Base-by-base conservation (phyloP, 305 asterid species). In the Fraxinus sp. region DNA sequence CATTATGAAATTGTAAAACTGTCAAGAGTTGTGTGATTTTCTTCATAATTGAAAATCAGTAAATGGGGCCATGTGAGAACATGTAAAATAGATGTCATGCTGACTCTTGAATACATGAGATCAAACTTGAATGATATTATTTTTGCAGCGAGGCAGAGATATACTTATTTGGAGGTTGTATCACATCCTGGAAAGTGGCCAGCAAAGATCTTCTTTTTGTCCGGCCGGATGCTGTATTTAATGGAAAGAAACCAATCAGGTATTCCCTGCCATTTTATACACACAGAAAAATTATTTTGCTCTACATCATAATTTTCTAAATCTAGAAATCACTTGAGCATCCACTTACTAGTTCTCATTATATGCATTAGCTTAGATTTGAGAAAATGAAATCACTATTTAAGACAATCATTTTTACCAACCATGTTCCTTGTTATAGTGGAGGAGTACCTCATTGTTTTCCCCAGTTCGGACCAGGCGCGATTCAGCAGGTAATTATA, bases 391-490 rank as follows among this genome's bases (percentile, higher is more conserved):
- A 13, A 78, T 55, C 68, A 76, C 81, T 80, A 75, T 77, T 86
- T 26, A 41, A 75, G 82, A 78, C 24, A 37, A 46, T 81, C 80
- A 35, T 9, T 71, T 43, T 87, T 79, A 28, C 87, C 84, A 85
- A 85, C 84, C 43, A 64, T 64, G 85, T 24, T 81, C 73, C 49
- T 81, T 83, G 86, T 75, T 55, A 84, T 81, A 96, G 99, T 89
- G 99, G 98, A 84, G 99, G 98, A 87, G 88, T 96, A 83, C 99
- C 99, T 22, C 98, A 96, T 84, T 96, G 99, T 86, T 96, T 96
- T 89, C 99, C 99, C 22, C 99, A 96, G 89, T 96, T 96, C 87
- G 99, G 99, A 81, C 99, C 99, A 43, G 99, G 99, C 22, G 79
- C 87, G 62, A 90, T 94, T 13, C 98, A 96, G 89, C 99, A 96